Evolutionary conservation across 202 grass and related monocot species (phyloP).

Genomic region (Panicum virgatum): DNA sequence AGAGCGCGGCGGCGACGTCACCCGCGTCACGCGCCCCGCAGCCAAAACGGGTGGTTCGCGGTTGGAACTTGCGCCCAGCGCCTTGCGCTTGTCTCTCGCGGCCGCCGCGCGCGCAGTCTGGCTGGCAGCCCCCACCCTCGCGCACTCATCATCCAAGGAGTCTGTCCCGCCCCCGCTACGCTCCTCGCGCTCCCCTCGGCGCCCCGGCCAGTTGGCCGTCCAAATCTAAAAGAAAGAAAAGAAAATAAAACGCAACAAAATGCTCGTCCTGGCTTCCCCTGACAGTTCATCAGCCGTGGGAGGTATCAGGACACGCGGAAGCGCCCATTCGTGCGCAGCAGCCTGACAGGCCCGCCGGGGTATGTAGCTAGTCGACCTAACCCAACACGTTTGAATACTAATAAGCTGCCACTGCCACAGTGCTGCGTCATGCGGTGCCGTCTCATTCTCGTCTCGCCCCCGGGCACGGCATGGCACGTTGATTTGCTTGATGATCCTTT

Average conservation of each 20-base stretch:
- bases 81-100: constrained; percentile 26
- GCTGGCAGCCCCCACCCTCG: neutral
- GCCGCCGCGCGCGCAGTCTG: no score
- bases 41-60: no score
- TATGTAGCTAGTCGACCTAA: no score
- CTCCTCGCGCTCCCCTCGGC: neutral
- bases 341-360: neutral
- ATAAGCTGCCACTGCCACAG: no score
- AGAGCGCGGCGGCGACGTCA: neutral
- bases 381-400: neutral
- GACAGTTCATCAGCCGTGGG: neutral
- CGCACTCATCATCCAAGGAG: neutral
- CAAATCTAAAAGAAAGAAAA: no score
- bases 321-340: no score
- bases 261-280: neutral
- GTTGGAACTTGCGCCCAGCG: constrained; percentile 25
- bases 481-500: no score
- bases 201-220: no score
- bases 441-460: neutral
- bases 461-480: no score
- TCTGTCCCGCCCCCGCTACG: neutral
- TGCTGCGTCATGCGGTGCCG: no score
- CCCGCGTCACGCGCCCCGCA: neutral
- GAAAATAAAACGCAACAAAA: neutral
- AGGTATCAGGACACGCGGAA: neutral